Evolutionary conservation across 495 filamentous ascomycete species (phyloP), one percentile per base, ranked within the genome.

Genomic region (Symbiotaphrina buchneri): DNA sequence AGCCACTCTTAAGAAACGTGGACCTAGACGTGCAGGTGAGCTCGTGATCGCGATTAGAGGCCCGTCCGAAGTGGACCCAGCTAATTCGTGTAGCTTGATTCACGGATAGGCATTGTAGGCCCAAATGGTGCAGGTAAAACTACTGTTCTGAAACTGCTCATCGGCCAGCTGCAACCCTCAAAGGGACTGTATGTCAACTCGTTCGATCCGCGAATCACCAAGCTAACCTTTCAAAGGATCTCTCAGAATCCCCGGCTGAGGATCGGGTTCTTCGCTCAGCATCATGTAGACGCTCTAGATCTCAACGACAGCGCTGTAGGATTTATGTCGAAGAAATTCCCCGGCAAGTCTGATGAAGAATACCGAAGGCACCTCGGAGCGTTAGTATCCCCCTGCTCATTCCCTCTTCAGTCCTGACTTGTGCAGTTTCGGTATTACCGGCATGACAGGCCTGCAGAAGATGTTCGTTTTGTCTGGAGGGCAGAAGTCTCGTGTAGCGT

Each of bases 61-160:
- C 23, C 23, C 23, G 8, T 25, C 8, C 13, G 23, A 25, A 25
- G 8, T 13, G 23, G 23, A 8, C 8, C 10, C n/a, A n/a, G n/a
- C n/a, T n/a, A n/a, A n/a, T n/a, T n/a, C n/a, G n/a, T n/a, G n/a
- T 33, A 33, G 46, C 74, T 99, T 13, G 90, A 99, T 47, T 95
- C 87, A 2, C 76, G 87, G 22, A 95, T 95, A 43, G 87, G 90
- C 41, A 99, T 99, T 44, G 83, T 99, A 6, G 90, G 90, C 10
- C 90, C 90, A 39, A 99, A 99, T 60, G 85, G 87, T 51, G 85
- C 90, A 19, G 87, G 87, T 59, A 99, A 99, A 53, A 99, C 87
- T 1, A 99, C 87, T 0, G 73, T 94, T 10, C 58, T 99, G 37
- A 93, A 93, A 46, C 66, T 99, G 3, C 71, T 99, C 33, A 93